Conservation (phyloP, 257 asterid species). For the Ballota nigra region DNA sequence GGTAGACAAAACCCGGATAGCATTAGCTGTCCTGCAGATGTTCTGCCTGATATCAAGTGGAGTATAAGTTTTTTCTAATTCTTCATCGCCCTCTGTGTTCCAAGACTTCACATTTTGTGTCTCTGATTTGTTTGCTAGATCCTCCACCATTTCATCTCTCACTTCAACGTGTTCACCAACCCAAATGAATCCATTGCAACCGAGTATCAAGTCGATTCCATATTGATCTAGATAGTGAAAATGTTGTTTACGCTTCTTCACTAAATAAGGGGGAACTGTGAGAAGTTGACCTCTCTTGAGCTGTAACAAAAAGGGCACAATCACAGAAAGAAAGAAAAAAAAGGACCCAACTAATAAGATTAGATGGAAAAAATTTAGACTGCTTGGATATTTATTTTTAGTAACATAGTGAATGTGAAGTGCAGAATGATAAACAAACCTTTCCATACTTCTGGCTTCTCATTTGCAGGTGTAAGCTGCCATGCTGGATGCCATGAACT, state of each 20-base stretch:
- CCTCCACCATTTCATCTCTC: constrained; percentile 65
- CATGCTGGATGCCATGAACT: constrained; percentile 92
- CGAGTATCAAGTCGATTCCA: constrained; percentile 83
- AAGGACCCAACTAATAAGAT: neutral
- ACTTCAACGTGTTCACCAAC: constrained; percentile 82
- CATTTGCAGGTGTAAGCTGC: constrained; percentile 86
- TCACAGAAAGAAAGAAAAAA: neutral
- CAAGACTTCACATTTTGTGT: constrained; percentile 29
- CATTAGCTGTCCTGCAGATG: constrained; percentile 83
- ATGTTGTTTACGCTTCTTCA: constrained; percentile 88
- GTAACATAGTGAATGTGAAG: neutral
- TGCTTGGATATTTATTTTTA: neutral
- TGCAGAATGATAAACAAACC: constrained; percentile 37
- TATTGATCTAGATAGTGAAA: constrained; percentile 74
- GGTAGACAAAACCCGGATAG: constrained; percentile 64
- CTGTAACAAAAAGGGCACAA: constrained; percentile 33
- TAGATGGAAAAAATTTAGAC: neutral
- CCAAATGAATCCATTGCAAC: constrained; percentile 92
- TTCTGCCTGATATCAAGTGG: constrained; percentile 60
- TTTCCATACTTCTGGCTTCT: constrained; percentile 97
- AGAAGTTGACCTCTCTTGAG: constrained; percentile 85
- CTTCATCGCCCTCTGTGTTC: constrained; percentile 27
- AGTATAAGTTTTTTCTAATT: constrained; percentile 43
- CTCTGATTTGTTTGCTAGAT: constrained; percentile 47
- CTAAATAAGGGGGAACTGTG: constrained; percentile 70